A percentile compares a stretch with the other conserved stretches of the same genome.
These are phyloP conservation scores for Corymbia citriodora DNA, from an alignment of 441 rosid species.

Conservation along the genomic window DNA sequence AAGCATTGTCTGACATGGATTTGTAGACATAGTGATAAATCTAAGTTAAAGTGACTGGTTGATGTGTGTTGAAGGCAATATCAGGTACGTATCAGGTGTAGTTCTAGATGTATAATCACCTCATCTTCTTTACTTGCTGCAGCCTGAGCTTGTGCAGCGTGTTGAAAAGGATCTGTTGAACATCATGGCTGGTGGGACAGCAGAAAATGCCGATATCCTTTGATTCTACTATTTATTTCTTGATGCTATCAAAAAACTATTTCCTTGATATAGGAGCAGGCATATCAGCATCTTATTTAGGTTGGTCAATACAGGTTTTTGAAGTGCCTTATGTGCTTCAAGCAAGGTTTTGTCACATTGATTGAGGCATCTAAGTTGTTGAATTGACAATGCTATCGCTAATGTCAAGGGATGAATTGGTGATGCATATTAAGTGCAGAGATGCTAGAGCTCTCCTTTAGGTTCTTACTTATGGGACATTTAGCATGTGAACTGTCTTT, in stretches of 20 bases:
- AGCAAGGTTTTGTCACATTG: background rate
- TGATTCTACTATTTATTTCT: background rate
- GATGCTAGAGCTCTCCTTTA: background rate
- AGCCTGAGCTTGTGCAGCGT: slow-evolving; percentile 94
- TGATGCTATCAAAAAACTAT: background rate
- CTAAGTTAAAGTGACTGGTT: background rate
- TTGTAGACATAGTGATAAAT: background rate
- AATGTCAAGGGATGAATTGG: background rate
- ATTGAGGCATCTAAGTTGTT: background rate
- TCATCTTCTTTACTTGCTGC: slow-evolving; percentile 11
- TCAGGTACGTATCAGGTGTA: background rate
- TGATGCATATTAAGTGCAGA: background rate
- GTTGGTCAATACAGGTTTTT: background rate
- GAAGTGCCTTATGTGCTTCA: background rate
- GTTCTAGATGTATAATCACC: background rate
- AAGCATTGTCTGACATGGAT: background rate
- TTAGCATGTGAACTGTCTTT: background rate
- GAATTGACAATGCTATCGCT: background rate
- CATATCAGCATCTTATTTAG: background rate
- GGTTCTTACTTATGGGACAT: background rate
- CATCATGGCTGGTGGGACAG: slow-evolving; percentile 80
- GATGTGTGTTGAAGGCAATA: background rate
- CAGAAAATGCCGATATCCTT: slow-evolving; percentile 72
- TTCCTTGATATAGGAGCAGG: background rate
- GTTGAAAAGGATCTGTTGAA: slow-evolving; percentile 82